These are phyloP conservation scores for Poa pratensis DNA, from an alignment of 176 grass and related monocot species.

Conservation along the genomic window DNA sequence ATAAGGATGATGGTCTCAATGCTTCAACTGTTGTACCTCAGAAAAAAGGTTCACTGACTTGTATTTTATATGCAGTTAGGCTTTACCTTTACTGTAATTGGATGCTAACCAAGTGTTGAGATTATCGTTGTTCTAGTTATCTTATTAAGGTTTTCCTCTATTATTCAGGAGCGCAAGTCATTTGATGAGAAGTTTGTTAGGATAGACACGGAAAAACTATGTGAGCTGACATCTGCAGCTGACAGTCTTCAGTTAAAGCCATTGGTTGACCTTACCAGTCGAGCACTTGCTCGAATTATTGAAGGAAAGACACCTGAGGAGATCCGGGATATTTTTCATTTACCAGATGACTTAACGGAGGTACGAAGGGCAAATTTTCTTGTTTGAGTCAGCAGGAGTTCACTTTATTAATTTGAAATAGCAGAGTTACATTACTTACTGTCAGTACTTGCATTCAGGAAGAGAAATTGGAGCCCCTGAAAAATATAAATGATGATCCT, in stretches of 20 bases:
- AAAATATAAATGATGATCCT: slow-evolving; percentile 98
- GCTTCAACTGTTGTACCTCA: not conserved
- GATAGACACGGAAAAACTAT: slow-evolving; percentile 91
- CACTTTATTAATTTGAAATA: not conserved
- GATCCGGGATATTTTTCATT: slow-evolving; percentile 98
- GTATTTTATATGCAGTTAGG: not conserved
- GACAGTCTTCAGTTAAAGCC: slow-evolving; percentile 95
- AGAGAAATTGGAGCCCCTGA: slow-evolving; percentile 99
- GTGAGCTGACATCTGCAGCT: slow-evolving; percentile 97
- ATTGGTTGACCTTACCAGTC: slow-evolving; percentile 96
- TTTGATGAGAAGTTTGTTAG: slow-evolving; percentile 98
- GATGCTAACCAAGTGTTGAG: not conserved
- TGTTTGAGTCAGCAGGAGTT: not conserved
- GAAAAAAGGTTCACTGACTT: not conserved
- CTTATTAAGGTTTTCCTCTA: slow-evolving; percentile 36
- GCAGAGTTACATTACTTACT: slow-evolving; percentile 33
- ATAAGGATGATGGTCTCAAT: not conserved
- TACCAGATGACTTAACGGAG: slow-evolving; percentile 98
- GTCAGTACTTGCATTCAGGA: slow-evolving; percentile 63
- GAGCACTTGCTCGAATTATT: slow-evolving; percentile 96
- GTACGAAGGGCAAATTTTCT: slow-evolving; percentile 29
- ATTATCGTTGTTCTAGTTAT: not conserved
- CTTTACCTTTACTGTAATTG: not conserved
- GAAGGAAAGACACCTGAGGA: slow-evolving; percentile 99
- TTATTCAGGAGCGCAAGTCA: slow-evolving; percentile 74